Evolutionary conservation across 179 eudicot species (phyloP).

Genomic region (Actinidia polygama): DNA sequence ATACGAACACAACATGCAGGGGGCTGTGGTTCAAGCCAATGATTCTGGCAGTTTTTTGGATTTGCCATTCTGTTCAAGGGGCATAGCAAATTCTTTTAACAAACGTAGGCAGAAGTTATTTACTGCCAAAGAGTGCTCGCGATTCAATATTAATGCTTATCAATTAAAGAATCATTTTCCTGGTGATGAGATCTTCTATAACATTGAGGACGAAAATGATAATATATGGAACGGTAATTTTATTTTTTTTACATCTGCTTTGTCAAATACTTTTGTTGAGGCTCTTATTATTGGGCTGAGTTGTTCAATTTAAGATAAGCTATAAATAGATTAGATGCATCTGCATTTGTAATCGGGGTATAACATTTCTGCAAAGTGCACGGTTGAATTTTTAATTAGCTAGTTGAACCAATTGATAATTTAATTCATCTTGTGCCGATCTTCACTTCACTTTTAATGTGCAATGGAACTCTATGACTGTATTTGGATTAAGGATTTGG

Average conservation of each 20-base stretch:
- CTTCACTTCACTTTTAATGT: not conserved
- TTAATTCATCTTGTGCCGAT: not conserved
- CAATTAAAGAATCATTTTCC: constrained; percentile 30
- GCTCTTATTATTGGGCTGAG: not conserved
- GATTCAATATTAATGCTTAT: constrained; percentile 25
- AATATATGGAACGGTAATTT: constrained; percentile 56
- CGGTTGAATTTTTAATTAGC: not conserved
- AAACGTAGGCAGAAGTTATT: constrained; percentile 25
- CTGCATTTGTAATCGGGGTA: not conserved
- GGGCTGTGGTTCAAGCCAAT: constrained; percentile 41
- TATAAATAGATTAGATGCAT: constrained; percentile 6
- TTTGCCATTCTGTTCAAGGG: constrained; percentile 38
- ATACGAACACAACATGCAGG: constrained; percentile 26
- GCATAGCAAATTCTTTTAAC: constrained; percentile 28
- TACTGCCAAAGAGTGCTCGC: constrained; percentile 26
- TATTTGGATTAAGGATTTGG: not conserved
- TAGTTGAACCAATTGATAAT: constrained; percentile 6
- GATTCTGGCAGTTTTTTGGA: constrained; percentile 35
- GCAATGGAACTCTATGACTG: not conserved
- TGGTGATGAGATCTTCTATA: constrained; percentile 41
- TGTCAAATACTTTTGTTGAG: not conserved
- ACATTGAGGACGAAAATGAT: constrained; percentile 29
- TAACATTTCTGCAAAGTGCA: not conserved
- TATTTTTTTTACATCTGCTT: not conserved
- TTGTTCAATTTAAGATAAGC: not conserved